A percentile compares a stretch with the other conserved stretches of the same genome.
Evolutionary conservation across 2,329 filamentous ascomycete species (phyloP).

Genomic region (Verruconis gallopava): DNA sequence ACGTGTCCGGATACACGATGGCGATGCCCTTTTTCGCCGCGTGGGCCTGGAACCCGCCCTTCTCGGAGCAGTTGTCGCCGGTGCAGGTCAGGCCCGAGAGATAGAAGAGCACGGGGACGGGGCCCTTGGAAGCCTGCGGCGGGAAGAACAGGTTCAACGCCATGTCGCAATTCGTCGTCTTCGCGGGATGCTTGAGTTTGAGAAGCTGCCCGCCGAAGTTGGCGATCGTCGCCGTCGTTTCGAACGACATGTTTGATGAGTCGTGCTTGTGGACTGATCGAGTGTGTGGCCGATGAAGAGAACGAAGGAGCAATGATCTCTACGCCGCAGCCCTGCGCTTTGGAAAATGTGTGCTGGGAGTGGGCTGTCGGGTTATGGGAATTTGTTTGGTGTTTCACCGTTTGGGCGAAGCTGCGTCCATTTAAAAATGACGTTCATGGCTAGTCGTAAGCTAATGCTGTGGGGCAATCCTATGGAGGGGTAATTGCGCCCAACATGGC

Average conservation of each 20-base stretch:
- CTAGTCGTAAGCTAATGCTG: too few species aligned
- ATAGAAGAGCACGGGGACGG: constrained; percentile 80
- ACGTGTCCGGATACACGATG: constrained; percentile 91
- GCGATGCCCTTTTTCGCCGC: constrained; percentile 74
- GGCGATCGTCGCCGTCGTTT: constrained; percentile 77
- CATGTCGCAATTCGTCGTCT: constrained; percentile 76
- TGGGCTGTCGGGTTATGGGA: too few species aligned
- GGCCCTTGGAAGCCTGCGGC: constrained; percentile 48
- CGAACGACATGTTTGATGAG: constrained; percentile 56
- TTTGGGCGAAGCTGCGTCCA: too few species aligned
- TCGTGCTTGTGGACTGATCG: too few species aligned
- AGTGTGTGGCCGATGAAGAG: too few species aligned
- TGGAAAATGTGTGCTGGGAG: too few species aligned
- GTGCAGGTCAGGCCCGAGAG: constrained; percentile 92
- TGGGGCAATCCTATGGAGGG: too few species aligned
- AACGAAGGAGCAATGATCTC: too few species aligned
- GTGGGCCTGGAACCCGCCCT: constrained; percentile 80
- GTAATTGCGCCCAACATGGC: too few species aligned
- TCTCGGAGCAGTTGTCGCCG: constrained; percentile 63
- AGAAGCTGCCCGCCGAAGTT: constrained; percentile 89
- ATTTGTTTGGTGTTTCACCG: too few species aligned
- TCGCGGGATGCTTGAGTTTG: constrained; percentile 79
- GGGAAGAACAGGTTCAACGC: constrained; percentile 86
- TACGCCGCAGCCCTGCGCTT: too few species aligned
- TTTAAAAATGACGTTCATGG: too few species aligned